Evolutionary conservation across 768 basidiomycete genomes (phyloP).

Genomic region (Amanita inopinata): DNA sequence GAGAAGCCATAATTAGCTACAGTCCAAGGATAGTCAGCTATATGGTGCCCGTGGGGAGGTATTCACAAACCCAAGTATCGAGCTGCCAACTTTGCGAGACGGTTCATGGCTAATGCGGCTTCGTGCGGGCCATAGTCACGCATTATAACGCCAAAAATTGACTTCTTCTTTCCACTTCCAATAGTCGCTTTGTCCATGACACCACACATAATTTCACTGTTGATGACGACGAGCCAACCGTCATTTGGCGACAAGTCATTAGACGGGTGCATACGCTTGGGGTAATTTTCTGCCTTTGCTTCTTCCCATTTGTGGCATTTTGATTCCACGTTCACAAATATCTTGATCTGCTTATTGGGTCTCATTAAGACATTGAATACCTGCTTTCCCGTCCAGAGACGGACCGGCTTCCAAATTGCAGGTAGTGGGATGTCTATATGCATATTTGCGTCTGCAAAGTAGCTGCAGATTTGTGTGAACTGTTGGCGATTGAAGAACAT

Average conservation of each 20-base stretch:
- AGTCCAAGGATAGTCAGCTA: conserved; percentile 9
- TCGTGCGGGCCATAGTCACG: conserved; percentile 94
- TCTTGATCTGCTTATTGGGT: conserved; percentile 74
- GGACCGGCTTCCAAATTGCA: conserved; percentile 83
- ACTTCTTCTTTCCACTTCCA: conserved; percentile 98
- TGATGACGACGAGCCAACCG: conserved; percentile 93
- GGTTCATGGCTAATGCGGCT: conserved; percentile 92
- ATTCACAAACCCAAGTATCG: conserved; percentile 54
- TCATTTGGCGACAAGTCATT: conserved; percentile 93
- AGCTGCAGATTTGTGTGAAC: conserved; percentile 95
- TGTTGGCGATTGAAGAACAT: conserved; percentile 88
- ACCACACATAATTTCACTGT: conserved; percentile 98
- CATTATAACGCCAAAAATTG: conserved; percentile 95
- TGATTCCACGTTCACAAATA: conserved; percentile 90
- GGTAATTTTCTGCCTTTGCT: conserved; percentile 52
- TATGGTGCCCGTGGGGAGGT: not conserved
- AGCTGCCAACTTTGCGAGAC: conserved; percentile 90
- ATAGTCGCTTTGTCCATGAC: conserved; percentile 98
- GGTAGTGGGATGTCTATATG: conserved; percentile 96
- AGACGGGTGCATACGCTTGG: conserved; percentile 48
- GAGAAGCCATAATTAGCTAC: conserved; percentile 97
- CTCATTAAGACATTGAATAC: conserved; percentile 97
- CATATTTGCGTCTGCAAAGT: conserved; percentile 82
- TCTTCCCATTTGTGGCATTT: conserved; percentile 90
- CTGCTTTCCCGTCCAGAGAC: conserved; percentile 98